Percentiles rank a stretch among this genome's conserved stretches.
Evolutionary conservation across 768 basidiomycete genomes (phyloP).

Genomic region (Hirschioporus abietinus): DNA sequence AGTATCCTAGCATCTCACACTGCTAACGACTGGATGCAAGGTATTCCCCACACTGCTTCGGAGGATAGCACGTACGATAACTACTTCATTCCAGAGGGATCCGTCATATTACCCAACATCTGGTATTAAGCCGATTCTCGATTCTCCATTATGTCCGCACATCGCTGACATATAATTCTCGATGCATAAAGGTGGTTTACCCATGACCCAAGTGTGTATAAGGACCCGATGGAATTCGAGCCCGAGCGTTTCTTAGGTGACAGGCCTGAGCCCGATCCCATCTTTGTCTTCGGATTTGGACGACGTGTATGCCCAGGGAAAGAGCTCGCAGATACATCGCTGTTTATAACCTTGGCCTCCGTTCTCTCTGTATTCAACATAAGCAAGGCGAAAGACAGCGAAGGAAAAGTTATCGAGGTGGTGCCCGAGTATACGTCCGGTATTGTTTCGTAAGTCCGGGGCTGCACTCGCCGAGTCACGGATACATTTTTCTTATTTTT

Average conservation of each 20-base stretch:
- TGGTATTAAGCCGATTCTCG: slow-evolving; percentile 7
- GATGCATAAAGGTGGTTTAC: slow-evolving; percentile 38
- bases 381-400: slow-evolving; percentile 34
- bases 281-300: neutral
- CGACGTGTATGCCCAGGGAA: slow-evolving; percentile 29
- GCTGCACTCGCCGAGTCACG: neutral
- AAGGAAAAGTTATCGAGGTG: neutral
- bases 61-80: slow-evolving; percentile 29
- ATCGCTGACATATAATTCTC: neutral
- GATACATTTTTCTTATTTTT: neutral
- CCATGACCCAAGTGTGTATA: slow-evolving; percentile 41
- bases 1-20: slow-evolving; percentile 1
- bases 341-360: slow-evolving; percentile 43
- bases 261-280: neutral
- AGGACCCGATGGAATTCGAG: slow-evolving; percentile 42
- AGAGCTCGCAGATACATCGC: slow-evolving; percentile 48
- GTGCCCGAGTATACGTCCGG: neutral
- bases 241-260: slow-evolving; percentile 41
- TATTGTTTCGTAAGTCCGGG: neutral
- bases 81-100: slow-evolving; percentile 35
- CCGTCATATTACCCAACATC: slow-evolving; percentile 43
- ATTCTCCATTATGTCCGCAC: neutral
- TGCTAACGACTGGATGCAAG: slow-evolving; percentile 7
- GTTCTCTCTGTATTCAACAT: slow-evolving; percentile 50
- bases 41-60: slow-evolving; percentile 24